Evolutionary conservation across 495 filamentous ascomycete species (phyloP).

Genomic region (Rusavskia elegans): DNA sequence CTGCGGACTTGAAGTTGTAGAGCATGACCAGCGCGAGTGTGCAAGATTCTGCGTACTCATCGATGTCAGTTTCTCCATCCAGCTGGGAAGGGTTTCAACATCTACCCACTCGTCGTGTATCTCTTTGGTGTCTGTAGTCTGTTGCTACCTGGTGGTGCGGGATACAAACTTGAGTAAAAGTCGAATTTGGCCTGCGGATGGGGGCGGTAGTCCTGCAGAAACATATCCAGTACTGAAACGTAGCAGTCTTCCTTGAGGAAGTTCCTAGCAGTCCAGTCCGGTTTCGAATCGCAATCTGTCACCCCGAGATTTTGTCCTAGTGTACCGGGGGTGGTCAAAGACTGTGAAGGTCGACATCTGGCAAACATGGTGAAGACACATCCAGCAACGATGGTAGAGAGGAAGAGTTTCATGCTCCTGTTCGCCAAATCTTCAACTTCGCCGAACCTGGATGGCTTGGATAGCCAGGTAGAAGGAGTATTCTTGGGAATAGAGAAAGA

Average conservation of each 20-base stretch:
- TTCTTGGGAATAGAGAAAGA: too few species aligned
- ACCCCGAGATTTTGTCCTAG: background rate
- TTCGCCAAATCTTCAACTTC: too few species aligned
- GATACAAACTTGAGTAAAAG: background rate
- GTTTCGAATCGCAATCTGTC: background rate
- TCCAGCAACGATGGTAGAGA: background rate
- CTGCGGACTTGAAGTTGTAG: background rate
- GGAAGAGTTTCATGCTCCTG: too few species aligned
- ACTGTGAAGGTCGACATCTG: background rate
- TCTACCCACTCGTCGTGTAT: background rate
- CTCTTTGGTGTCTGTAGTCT: background rate
- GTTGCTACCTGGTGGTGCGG: background rate
- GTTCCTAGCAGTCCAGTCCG: background rate
- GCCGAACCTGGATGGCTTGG: too few species aligned
- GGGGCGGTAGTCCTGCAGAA: background rate
- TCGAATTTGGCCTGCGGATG: background rate
- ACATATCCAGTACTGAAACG: background rate
- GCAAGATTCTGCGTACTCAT: background rate
- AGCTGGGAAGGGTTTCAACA: background rate
- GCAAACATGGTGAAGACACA: background rate
- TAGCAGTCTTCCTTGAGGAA: slow-evolving; percentile 1
- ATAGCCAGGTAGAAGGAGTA: too few species aligned
- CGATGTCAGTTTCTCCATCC: too few species aligned
- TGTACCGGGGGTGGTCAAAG: background rate
- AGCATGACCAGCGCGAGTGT: background rate